Evolutionary conservation across 228 moss, liverwort and hornwort genomes (phyloP).

Genomic region (Sphagnum magellanicum): DNA sequence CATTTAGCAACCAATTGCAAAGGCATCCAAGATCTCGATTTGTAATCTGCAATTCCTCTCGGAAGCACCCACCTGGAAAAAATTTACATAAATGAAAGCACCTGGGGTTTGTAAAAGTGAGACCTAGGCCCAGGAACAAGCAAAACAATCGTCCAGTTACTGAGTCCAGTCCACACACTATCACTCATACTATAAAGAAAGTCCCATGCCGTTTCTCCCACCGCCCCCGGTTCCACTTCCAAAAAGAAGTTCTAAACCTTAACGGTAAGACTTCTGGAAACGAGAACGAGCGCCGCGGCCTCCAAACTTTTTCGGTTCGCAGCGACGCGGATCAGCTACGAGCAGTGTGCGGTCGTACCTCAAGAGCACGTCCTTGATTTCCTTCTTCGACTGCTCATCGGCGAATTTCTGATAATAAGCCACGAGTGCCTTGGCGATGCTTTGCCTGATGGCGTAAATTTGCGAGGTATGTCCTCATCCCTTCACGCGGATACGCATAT

Average conservation of each 20-base stretch:
- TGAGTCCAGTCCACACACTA: no score
- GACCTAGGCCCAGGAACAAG: no score
- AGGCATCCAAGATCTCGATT: no score
- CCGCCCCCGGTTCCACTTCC: no score
- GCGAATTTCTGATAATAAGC: constrained; percentile 18
- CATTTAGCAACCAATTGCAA: no score
- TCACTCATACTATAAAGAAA: no score
- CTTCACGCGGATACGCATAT: constrained; percentile 20
- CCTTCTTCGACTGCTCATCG: constrained; percentile 23
- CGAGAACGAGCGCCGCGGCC: constrained; percentile 20
- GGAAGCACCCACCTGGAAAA: no score
- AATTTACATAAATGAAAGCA: no score
- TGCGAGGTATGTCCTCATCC: constrained; percentile 18
- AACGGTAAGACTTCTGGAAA: constrained; percentile 27
- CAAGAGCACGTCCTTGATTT: constrained; percentile 15
- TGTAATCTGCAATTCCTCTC: no score
- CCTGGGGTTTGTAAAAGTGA: no score
- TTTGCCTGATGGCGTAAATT: constrained; percentile 18
- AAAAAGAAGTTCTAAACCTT: background rate
- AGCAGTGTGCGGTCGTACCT: constrained; percentile 18
- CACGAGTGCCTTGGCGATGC: constrained; percentile 19
- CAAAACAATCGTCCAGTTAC: no score
- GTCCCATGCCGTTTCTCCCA: no score
- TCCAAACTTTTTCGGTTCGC: constrained; percentile 23
- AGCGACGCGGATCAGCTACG: constrained; percentile 16